Evolutionary conservation across 2,329 filamentous ascomycete genomes (phyloP).

Genomic region (Colletotrichum shisoi): DNA sequence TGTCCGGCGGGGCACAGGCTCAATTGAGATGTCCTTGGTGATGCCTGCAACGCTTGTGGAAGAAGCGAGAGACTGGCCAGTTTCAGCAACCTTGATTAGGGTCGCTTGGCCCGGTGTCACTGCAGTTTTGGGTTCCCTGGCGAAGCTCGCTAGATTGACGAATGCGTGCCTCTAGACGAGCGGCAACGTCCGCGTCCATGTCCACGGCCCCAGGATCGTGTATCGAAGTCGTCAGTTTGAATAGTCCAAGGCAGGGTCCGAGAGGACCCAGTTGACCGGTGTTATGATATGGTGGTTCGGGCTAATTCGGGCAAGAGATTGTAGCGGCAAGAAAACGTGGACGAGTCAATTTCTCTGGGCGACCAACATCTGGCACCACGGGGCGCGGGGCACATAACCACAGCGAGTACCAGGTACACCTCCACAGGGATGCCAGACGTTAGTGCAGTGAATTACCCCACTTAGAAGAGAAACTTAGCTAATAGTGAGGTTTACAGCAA

Average conservation of each 20-base stretch:
- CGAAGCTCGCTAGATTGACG: slow-evolving; percentile 5
- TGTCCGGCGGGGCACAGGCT: slow-evolving; percentile 21
- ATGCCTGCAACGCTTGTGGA: slow-evolving; percentile 37
- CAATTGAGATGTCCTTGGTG: slow-evolving; percentile 29
- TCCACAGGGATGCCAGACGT: too few relatives aligned
- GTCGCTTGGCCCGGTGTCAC: slow-evolving; percentile 36
- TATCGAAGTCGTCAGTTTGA: neutral
- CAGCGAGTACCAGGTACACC: neutral
- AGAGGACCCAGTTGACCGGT: slow-evolving; percentile 8
- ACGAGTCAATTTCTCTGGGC: neutral
- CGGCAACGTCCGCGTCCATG: slow-evolving; percentile 3
- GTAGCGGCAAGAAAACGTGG: too few relatives aligned
- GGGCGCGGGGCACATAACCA: neutral
- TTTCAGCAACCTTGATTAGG: slow-evolving; percentile 37
- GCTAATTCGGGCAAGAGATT: neutral
- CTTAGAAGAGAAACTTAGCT: too few relatives aligned
- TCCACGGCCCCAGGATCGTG: slow-evolving; percentile 9
- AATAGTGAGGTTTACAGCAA: too few relatives aligned
- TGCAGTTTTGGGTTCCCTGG: slow-evolving; percentile 28
- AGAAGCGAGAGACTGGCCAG: slow-evolving; percentile 25
- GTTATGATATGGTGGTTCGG: neutral
- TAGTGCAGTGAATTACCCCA: too few relatives aligned
- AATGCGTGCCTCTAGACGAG: neutral
- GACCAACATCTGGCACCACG: neutral
- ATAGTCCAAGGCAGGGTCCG: neutral